Conservation (phyloP, 2,329 filamentous ascomycete species). For the Trichoderma atrobrunneum region DNA sequence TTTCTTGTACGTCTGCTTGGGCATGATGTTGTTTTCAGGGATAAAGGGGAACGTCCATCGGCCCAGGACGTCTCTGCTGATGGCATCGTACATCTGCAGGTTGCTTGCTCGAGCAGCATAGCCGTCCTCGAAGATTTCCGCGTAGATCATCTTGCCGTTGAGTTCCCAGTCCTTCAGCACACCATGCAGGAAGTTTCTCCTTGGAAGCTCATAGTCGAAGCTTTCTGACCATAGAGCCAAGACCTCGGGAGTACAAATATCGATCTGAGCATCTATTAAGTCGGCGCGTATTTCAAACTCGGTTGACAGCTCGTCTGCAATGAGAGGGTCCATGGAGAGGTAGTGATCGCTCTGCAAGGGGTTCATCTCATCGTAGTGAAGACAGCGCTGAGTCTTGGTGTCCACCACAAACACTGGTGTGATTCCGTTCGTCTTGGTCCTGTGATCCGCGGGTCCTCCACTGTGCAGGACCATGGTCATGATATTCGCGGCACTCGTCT, state of each 20-base stretch:
- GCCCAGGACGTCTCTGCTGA: slow-evolving; percentile 81
- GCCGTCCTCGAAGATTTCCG: slow-evolving; percentile 76
- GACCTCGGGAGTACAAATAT: slow-evolving; percentile 96
- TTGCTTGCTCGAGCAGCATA: slow-evolving; percentile 87
- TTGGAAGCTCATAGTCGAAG: slow-evolving; percentile 90
- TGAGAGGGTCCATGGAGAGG: slow-evolving; percentile 71
- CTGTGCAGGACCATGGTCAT: slow-evolving; percentile 94
- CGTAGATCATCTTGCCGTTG: slow-evolving; percentile 95
- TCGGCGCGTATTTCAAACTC: slow-evolving; percentile 84
- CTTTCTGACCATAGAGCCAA: slow-evolving; percentile 95
- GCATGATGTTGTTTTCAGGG: slow-evolving; percentile 82
- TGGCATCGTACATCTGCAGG: slow-evolving; percentile 83
- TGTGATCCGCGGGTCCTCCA: slow-evolving; percentile 65
- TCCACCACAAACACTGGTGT: slow-evolving; percentile 87
- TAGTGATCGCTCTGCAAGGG: slow-evolving; percentile 63
- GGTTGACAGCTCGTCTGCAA: slow-evolving; percentile 65
- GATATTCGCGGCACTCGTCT: slow-evolving; percentile 87
- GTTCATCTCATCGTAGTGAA: slow-evolving; percentile 92
- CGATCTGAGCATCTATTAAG: slow-evolving; percentile 89
- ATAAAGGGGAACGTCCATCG: slow-evolving; percentile 87
- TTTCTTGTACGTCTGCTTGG: slow-evolving; percentile 72
- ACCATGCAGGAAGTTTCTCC: slow-evolving; percentile 84
- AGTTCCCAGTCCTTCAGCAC: slow-evolving; percentile 96
- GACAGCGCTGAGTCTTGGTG: slow-evolving; percentile 71
- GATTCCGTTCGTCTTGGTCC: slow-evolving; percentile 72